phyloP scores from a whole-genome alignment of 2,329 filamentous ascomycete species.

The Macrophomina tecta region DNA sequence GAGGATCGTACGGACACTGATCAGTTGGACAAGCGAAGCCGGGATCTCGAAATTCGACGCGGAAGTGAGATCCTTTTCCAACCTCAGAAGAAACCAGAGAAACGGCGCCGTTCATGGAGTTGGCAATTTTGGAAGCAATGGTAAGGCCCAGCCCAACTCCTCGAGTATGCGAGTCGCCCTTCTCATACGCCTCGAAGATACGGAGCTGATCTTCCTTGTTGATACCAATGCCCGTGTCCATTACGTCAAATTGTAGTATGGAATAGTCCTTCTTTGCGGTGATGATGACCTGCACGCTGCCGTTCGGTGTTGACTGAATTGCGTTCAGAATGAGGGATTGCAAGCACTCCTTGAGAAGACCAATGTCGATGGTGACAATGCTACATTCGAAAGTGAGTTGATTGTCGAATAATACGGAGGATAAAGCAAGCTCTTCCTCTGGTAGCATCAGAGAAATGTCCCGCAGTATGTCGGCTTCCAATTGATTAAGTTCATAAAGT shows the following conservation, averaged over 20 bases:
- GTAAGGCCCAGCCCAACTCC: conserved; percentile 54
- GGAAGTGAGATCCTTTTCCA: conserved; percentile 50
- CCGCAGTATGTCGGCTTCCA: conserved; percentile 42
- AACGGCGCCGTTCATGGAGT: conserved; percentile 48
- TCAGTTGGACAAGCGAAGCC: conserved; percentile 32
- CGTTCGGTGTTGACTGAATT: conserved; percentile 47
- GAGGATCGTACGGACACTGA: not conserved
- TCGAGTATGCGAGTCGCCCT: conserved; percentile 45
- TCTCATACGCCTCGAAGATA: conserved; percentile 54
- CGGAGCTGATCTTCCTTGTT: conserved; percentile 41
- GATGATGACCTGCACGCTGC: conserved; percentile 45
- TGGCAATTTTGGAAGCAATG: conserved; percentile 50
- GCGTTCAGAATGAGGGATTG: conserved; percentile 52
- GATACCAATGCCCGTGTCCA: conserved; percentile 54
- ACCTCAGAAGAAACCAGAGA: conserved; percentile 45
- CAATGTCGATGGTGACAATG: conserved; percentile 45
- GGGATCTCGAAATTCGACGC: conserved; percentile 39
- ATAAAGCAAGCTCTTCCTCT: conserved; percentile 36
- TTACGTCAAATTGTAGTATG: conserved; percentile 47
- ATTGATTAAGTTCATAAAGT: conserved; percentile 39
- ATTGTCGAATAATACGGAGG: conserved; percentile 44
- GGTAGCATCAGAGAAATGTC: conserved; percentile 40
- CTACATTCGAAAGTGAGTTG: conserved; percentile 38
- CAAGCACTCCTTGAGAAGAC: conserved; percentile 51
- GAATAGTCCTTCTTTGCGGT: conserved; percentile 40